Conservation (phyloP, 768 basidiomycete genomes). For the Lactarius trivialis region DNA sequence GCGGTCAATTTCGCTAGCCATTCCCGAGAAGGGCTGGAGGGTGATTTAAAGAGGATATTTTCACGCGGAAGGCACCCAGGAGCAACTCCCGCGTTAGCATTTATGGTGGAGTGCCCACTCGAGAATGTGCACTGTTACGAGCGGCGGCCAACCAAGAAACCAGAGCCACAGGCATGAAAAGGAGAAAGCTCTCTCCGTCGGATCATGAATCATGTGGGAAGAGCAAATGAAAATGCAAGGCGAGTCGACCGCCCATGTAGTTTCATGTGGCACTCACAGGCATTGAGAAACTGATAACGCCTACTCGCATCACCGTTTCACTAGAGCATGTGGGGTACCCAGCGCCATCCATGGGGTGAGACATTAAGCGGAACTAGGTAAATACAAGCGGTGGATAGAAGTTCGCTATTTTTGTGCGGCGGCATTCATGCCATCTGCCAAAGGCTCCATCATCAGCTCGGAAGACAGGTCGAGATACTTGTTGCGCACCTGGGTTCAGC, state of each 20-base stretch:
- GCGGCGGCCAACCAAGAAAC: background rate
- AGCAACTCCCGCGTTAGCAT: too few species aligned
- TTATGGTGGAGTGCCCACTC: too few species aligned
- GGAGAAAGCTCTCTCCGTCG: background rate
- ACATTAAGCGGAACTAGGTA: background rate
- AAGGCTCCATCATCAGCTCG: background rate
- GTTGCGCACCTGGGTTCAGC: conserved; percentile 73
- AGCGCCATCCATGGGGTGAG: background rate
- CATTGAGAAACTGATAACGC: background rate
- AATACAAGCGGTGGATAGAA: background rate
- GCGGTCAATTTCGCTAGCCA: too few species aligned
- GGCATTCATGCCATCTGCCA: conserved; percentile 38
- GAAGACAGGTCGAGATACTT: background rate
- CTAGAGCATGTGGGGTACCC: background rate
- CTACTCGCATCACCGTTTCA: background rate
- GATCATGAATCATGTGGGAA: background rate
- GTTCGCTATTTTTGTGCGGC: conserved; percentile 27
- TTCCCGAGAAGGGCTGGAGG: too few species aligned
- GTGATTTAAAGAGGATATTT: too few species aligned
- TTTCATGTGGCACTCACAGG: background rate
- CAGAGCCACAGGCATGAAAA: background rate
- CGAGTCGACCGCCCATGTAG: background rate
- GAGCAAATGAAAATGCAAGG: background rate
- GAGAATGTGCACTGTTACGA: background rate
- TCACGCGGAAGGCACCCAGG: too few species aligned